Evolutionary conservation across 116 monocot species (phyloP).

Genomic region (Dioscorea cayenensis): DNA sequence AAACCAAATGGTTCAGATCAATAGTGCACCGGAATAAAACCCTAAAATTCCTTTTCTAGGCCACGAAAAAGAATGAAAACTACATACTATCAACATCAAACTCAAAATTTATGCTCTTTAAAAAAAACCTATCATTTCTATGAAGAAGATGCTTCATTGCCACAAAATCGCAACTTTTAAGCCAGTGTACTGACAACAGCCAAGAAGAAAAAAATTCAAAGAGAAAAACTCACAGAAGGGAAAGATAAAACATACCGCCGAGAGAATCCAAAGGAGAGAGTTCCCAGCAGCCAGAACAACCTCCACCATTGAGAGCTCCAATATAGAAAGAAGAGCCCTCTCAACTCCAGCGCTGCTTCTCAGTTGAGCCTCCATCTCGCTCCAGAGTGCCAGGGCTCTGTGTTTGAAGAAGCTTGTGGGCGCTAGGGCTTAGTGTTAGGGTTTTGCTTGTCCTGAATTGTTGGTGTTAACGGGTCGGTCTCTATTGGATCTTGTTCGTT

Average conservation of each 20-base stretch:
- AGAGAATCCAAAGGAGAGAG: constrained; percentile 17
- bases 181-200: neutral
- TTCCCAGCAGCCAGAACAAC: constrained; percentile 16
- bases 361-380: constrained; percentile 25
- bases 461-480: no score
- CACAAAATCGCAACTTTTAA: constrained; percentile 9
- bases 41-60: no score
- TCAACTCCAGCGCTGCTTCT: constrained; percentile 18
- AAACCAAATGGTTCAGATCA: no score
- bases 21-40: no score
- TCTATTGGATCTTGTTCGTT: no score
- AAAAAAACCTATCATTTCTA: neutral
- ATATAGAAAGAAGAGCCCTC: constrained; percentile 1
- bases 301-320: constrained; percentile 2
- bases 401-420: neutral
- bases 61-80: neutral
- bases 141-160: no score
- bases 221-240: constrained; percentile 1
- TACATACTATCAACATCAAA: no score
- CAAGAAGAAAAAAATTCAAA: neutral
- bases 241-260: constrained; percentile 7
- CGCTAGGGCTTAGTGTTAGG: no score
- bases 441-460: no score
- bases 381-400: neutral
- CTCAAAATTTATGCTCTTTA: neutral